phyloP scores from a whole-genome alignment of 306 rosid species.

The Aeschynomene evenia region DNA sequence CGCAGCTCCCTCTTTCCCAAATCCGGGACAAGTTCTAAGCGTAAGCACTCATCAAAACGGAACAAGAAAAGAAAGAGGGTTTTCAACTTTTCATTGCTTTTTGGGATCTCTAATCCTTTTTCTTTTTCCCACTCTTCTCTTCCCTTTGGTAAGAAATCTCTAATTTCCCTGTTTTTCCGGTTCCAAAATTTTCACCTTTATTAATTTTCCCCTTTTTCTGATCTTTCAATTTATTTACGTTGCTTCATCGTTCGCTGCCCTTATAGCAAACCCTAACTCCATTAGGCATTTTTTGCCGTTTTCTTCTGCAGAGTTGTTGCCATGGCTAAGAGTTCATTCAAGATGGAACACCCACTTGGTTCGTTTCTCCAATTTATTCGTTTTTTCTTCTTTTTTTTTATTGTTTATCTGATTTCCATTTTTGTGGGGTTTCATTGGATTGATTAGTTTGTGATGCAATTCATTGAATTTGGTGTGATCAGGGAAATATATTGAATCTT shows the following conservation, averaged over 20 bases:
- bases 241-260: background rate
- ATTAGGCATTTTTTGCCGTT: background rate
- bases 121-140: background rate
- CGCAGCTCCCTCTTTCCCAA: background rate
- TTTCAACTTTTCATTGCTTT: background rate
- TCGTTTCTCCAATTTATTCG: background rate
- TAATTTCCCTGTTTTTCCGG: background rate
- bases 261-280: background rate
- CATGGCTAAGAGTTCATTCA: conserved; percentile 38
- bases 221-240: background rate
- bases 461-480: background rate
- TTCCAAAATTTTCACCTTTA: background rate
- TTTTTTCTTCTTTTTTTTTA: background rate
- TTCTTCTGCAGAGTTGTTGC: conserved; percentile 7
- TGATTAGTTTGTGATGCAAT: background rate
- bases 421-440: background rate
- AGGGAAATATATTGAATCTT: background rate
- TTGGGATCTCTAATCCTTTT: background rate
- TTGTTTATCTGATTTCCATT: background rate
- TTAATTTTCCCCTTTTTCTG: background rate
- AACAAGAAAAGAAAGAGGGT: background rate
- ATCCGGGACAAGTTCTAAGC: background rate
- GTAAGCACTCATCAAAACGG: background rate
- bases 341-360: conserved; percentile 38
- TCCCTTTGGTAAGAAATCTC: conserved; percentile 15